These are phyloP conservation scores for Diplodia mutila DNA, from an alignment of 2,329 filamentous ascomycete species.

Conservation along the genomic window DNA sequence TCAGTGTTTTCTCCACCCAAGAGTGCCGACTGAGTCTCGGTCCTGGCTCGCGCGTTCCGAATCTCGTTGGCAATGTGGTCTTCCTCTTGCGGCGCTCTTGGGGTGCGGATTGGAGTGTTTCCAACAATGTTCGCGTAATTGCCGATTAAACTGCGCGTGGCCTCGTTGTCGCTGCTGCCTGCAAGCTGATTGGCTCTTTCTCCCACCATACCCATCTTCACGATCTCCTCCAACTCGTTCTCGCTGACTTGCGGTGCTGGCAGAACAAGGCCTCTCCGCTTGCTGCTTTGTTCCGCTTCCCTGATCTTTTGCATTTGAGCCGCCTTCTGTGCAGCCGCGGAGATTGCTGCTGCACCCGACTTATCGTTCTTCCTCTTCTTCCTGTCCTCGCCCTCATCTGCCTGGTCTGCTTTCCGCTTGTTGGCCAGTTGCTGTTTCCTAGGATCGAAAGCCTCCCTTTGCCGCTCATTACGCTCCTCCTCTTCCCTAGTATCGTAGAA, in stretches of 20 bases:
- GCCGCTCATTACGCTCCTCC: constrained; percentile 75
- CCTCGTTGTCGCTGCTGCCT: constrained; percentile 77
- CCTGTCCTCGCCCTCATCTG: constrained; percentile 75
- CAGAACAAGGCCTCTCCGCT: constrained; percentile 78
- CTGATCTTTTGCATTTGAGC: constrained; percentile 93
- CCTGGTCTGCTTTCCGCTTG: constrained; percentile 89
- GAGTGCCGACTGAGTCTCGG: constrained; percentile 89
- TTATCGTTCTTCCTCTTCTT: constrained; percentile 92
- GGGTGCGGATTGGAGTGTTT: constrained; percentile 86
- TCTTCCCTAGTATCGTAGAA: constrained; percentile 96
- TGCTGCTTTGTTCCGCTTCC: constrained; percentile 96
- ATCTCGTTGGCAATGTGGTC: constrained; percentile 97
- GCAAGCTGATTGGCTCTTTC: constrained; percentile 80
- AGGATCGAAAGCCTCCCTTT: constrained; percentile 85
- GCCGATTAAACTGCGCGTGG: constrained; percentile 82
- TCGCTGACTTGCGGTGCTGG: constrained; percentile 92
- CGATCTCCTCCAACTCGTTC: constrained; percentile 91
- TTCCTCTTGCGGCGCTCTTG: constrained; percentile 86
- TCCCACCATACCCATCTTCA: constrained; percentile 96
- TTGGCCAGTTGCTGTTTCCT: constrained; percentile 87
- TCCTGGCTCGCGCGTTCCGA: constrained; percentile 87
- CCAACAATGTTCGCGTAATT: constrained; percentile 83
- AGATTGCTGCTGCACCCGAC: constrained; percentile 73
- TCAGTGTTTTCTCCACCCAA: constrained; percentile 93
- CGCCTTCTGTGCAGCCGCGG: constrained; percentile 87